Conservation (phyloP, 2,329 filamentous ascomycete genomes). For the Neoscytalidium dimidiatum region DNA sequence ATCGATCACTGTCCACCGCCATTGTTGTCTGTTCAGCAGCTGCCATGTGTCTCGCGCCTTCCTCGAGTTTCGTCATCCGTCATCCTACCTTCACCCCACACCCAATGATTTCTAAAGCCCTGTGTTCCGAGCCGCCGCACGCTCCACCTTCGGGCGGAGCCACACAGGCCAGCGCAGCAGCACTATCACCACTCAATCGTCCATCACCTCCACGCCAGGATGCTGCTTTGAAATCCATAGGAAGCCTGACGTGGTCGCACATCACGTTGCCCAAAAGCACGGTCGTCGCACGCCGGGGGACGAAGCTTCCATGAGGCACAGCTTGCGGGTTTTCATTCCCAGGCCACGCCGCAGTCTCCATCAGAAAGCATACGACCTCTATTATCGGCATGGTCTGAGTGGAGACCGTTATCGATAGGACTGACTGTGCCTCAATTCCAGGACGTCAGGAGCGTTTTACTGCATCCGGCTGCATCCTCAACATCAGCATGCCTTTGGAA, state of each 20-base stretch:
- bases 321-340: neutral
- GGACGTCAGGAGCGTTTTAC: neutral
- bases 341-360: neutral
- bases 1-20: neutral
- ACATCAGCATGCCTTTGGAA: neutral
- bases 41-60: neutral
- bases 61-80: neutral
- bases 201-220: neutral
- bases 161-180: constrained; percentile 7
- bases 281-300: neutral
- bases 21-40: neutral
- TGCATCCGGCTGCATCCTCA: neutral
- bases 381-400: neutral
- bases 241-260: neutral
- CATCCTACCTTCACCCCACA: neutral
- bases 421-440: neutral
- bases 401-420: neutral
- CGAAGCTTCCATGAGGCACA: constrained; percentile 1
- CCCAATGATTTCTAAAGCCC: neutral
- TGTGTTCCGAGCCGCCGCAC: neutral
- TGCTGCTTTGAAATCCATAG: constrained; percentile 7
- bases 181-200: neutral
- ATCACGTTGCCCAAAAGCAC: neutral
- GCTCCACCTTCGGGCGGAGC: constrained; percentile 7
- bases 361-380: neutral